Base-by-base conservation (phyloP, 2,329 filamentous ascomycete species). In the Penicillium sp. region DNA sequence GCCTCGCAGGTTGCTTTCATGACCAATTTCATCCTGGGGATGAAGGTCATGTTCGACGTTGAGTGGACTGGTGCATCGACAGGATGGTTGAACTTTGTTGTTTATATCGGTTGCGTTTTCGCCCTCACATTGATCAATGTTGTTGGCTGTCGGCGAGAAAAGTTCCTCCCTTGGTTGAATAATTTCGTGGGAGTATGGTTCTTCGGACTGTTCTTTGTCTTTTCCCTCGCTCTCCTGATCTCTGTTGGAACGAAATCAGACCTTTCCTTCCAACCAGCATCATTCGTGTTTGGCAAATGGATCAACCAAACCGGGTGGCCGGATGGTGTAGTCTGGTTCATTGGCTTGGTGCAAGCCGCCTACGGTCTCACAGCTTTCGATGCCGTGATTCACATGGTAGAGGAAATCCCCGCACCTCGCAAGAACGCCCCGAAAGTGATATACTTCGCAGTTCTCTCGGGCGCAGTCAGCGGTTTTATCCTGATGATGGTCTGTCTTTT, bases 301-400 rank as follows among this genome's bases (percentile, higher is more conserved):
- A 75, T 79, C 52, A 80, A 80, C 61, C 66, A 78, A 55, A 80
- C 77, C 0, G 77, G 82, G 11, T 85, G 82, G 82, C 68, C 73
- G 0, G 77, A 83, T 47, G 82, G 82, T 1, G 79, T 85, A 0
- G 79, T 80, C 16, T 85, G 81, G 81, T 85, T 85, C 59, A 78
- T 80, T 1, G 83, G 83, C 4, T 77, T 85, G 2, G 75, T 85
- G 0, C 83, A 85, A 61, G 78, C 81, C 1, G 83, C 83, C 0
- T 85, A 85, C 55, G 83, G 81, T 2, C 69, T 84, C 3, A 83
- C 81, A 1, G 83, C 82, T 1, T 85, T 85, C 57, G 83, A 85
- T 61, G 80, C 82, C 0, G 82, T 83, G 25, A 83, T 85, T 31
- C 83, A 85, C 67, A 78, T 85, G 73, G 79, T 83, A 1, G 83